Conservation (phyloP, 306 rosid genomes). For the Comarum palustre region DNA sequence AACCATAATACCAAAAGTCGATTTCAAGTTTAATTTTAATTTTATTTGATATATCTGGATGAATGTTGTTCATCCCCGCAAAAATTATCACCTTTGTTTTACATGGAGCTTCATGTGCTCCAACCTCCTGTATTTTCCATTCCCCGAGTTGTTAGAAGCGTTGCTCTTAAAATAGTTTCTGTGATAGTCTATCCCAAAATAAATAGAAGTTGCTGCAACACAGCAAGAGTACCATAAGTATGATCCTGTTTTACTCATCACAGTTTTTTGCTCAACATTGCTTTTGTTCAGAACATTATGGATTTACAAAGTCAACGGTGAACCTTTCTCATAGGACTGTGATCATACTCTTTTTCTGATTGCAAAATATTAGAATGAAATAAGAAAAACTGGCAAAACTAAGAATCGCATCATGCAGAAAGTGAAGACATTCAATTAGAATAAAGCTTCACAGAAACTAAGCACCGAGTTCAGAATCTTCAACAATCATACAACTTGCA, state of each 20-base stretch:
- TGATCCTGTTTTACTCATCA: not conserved
- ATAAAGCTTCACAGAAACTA: slow-evolving; percentile 16
- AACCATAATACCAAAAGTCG: no score
- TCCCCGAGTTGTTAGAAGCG: no score
- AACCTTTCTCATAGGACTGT: not conserved
- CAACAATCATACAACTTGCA: slow-evolving; percentile 30
- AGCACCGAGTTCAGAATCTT: slow-evolving; percentile 18
- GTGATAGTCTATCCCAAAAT: no score
- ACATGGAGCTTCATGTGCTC: no score
- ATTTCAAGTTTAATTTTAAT: no score
- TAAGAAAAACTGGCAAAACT: not conserved
- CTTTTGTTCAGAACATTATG: not conserved
- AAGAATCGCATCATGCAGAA: not conserved
- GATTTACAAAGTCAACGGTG: not conserved
- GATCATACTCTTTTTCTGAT: not conserved
- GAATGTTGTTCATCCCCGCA: no score
- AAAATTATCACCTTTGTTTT: no score
- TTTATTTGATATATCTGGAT: no score
- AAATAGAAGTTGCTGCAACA: no score
- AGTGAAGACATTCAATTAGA: slow-evolving; percentile 2
- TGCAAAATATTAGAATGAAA: not conserved
- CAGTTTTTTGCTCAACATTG: not conserved
- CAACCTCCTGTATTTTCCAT: no score
- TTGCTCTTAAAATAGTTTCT: no score
- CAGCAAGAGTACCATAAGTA: no score